A percentile compares a stretch with the other conserved stretches of the same genome.
These are phyloP conservation scores for Leucogyrophana mollusca DNA, from an alignment of 768 basidiomycete genomes.

Conservation along the genomic window DNA sequence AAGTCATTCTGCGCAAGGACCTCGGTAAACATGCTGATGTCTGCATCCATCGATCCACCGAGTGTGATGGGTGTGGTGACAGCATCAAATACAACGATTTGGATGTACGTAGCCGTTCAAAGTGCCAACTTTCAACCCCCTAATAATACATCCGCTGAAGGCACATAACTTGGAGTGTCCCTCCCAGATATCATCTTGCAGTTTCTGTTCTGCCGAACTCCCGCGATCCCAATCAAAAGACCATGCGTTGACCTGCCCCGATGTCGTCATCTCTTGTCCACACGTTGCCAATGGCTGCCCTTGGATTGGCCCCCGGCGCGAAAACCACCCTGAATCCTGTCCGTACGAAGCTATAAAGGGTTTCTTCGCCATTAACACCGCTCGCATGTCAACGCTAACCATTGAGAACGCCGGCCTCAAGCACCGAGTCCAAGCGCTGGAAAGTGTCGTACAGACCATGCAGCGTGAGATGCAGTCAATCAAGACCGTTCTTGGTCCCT, in stretches of 20 bases:
- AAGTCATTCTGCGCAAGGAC: conserved; percentile 45
- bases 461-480: conserved; percentile 56
- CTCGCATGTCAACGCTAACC: conserved; percentile 41
- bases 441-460: conserved; percentile 49
- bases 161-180: conserved; percentile 39
- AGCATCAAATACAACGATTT: conserved; percentile 33
- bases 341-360: conserved; percentile 62
- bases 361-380: conserved; percentile 47
- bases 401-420: conserved; percentile 68
- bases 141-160: conserved; percentile 22
- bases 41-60: conserved; percentile 34
- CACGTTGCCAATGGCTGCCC: conserved; percentile 52
- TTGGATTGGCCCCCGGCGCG: conserved; percentile 47
- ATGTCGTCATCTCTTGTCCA: conserved; percentile 37
- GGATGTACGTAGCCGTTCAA: conserved; percentile 31
- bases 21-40: conserved; percentile 38
- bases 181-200: conserved; percentile 35
- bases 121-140: conserved; percentile 2
- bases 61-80: conserved; percentile 39
- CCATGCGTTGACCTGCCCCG: conserved; percentile 40
- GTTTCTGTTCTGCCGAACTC: conserved; percentile 38
- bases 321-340: conserved; percentile 42
- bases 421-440: conserved; percentile 55
- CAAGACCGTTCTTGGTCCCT: conserved; percentile 63
- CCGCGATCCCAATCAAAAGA: conserved; percentile 30